A percentile compares a stretch with the other conserved stretches of the same genome.
Conservation (phyloP, 148 eudicot species). For the Linanthus parryae region DNA sequence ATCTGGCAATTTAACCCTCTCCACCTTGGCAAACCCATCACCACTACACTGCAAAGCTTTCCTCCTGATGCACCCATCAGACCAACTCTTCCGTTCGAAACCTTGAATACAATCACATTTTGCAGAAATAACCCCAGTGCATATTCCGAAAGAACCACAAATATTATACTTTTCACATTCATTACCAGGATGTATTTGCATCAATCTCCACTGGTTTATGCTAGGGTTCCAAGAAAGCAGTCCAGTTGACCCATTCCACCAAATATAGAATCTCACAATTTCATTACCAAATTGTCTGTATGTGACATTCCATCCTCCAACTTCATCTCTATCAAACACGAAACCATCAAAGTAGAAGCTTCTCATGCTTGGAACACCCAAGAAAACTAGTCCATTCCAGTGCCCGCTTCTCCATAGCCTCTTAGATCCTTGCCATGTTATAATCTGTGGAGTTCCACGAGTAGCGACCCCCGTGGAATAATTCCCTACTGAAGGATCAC, state of each 20-base stretch:
- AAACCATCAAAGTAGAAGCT: constrained; percentile 30
- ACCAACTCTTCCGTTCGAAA: constrained; percentile 36
- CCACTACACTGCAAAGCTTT: constrained; percentile 25
- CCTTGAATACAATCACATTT: constrained; percentile 40
- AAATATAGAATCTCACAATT: constrained; percentile 20
- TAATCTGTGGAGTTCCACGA: constrained; percentile 45
- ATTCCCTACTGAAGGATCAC: constrained; percentile 52
- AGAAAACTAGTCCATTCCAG: constrained; percentile 39
- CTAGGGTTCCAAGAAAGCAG: constrained; percentile 11
- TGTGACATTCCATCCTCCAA: constrained; percentile 24
- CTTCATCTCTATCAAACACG: constrained; percentile 22
- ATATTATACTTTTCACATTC: constrained; percentile 35
- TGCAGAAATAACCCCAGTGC: constrained; percentile 9
- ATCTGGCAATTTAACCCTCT: constrained; percentile 49
- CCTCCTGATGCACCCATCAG: constrained; percentile 51
- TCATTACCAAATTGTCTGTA: constrained; percentile 18
- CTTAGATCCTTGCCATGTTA: constrained; percentile 37
- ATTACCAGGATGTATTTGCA: no score
- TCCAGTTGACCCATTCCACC: constrained; percentile 28
- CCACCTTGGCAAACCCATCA: constrained; percentile 25
- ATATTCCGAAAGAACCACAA: constrained; percentile 41
- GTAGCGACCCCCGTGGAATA: constrained; percentile 45
- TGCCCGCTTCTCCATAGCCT: constrained; percentile 53
- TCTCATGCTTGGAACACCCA: constrained; percentile 32
- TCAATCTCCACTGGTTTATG: constrained; percentile 1